phyloP scores from a whole-genome alignment of 139 green algal genomes.

The Coccomyxa sp. region DNA sequence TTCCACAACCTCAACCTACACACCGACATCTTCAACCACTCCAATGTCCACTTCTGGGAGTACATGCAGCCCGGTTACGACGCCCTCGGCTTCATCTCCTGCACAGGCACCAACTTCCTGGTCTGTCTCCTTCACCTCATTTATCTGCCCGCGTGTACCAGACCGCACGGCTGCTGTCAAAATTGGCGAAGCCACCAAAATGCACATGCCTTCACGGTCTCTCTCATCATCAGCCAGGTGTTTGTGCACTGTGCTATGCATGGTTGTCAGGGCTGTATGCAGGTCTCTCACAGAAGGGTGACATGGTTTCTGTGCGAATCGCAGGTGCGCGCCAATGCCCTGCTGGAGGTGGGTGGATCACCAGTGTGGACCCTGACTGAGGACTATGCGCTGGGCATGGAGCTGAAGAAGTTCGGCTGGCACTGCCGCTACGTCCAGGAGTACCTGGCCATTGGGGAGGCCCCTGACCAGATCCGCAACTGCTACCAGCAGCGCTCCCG shows the following conservation, averaged over 20 bases:
- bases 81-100: constrained; percentile 61
- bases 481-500: constrained; percentile 81
- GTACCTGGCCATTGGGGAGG: constrained; percentile 76
- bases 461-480: constrained; percentile 76
- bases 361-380: constrained; percentile 73
- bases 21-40: constrained; percentile 84
- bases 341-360: constrained; percentile 62
- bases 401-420: constrained; percentile 60
- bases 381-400: constrained; percentile 70
- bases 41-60: constrained; percentile 81
- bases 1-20: constrained; percentile 76
- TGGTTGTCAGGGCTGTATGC: neutral
- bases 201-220: neutral
- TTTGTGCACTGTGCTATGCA: neutral
- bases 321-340: constrained; percentile 47
- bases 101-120: constrained; percentile 61
- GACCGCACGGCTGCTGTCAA: too few relatives aligned
- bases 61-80: constrained; percentile 59
- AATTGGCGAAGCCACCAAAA: neutral
- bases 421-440: constrained; percentile 64
- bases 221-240: neutral
- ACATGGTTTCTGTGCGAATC: neutral
- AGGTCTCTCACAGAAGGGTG: neutral
- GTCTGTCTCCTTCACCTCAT: constrained; percentile 37
- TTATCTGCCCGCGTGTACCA: constrained; percentile 15